Evolutionary conservation across 2,329 filamentous ascomycete genomes (phyloP), one percentile per base, ranked within the genome.

Genomic region (Monilinia fructicola): DNA sequence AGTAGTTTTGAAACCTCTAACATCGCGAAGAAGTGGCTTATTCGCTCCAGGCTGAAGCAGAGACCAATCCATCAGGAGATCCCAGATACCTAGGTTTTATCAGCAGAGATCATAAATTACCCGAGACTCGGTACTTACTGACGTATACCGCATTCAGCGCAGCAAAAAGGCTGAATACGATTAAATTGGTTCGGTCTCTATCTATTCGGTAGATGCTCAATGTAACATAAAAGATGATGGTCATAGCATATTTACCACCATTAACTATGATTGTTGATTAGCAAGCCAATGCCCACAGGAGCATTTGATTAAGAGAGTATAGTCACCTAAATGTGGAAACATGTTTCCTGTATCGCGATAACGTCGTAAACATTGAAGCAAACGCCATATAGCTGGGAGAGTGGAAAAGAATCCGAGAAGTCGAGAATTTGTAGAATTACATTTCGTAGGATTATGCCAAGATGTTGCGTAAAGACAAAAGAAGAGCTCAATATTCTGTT

Each of bases 51-150:
- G 84, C 73, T 97, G 93, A 3, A 94, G 84, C n/a, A 97, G 83
- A 67, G 90, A 95, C 84, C 95, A 98, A 77, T 99, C 95, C 91
- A 98, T 97, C 70, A 92, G 87, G 1, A 99, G 80, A 76, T 99
- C 95, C 95, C 95, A 99, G 53, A 97, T 84, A 12, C 89, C 87
- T 88, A 4, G 11, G 26, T 42, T 61, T 10, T 6, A 18, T 66
- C 31, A 66, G 65, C 40, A 18, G 11, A 54, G 14, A 38, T 23
- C 16, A 9, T 28, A 12, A 7, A 1, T 5, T 6, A 16, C 16
- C 3, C 9, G 5, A 31, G 18, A 35, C 21, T 12, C 18, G 31
- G 26, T 10, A 81, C 86, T 80, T 80, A 89, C 87, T 92, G 72
- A 85, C 89, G 77, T 97, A 98, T 38, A 96, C 78, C 54, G 88